A percentile compares a stretch with the other conserved stretches of the same genome.
Conservation (phyloP, 1,139 yeast species). For the Saccharomyces hybrid region DNA sequence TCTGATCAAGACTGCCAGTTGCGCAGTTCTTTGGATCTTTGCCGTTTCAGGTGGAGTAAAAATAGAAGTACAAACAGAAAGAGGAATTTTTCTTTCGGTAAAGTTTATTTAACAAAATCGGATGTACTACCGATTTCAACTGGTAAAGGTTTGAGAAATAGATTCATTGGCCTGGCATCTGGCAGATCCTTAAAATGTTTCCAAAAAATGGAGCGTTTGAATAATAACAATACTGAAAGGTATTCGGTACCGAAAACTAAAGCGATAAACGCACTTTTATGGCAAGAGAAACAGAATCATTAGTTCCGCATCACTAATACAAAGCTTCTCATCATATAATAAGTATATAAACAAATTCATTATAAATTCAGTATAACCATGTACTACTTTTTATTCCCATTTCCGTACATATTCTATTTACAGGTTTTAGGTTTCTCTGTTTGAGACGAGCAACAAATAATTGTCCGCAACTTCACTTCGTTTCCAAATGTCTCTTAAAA, state of each 20-base stretch:
- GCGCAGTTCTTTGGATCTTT: neutral
- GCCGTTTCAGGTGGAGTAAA: neutral
- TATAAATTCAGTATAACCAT: neutral
- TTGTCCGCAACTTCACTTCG: neutral
- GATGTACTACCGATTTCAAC: neutral
- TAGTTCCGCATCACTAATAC: neutral
- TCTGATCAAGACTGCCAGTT: neutral
- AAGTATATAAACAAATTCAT: neutral
- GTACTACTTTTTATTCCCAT: neutral
- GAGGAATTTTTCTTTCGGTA: neutral
- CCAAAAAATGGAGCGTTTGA: neutral
- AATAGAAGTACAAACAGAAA: neutral
- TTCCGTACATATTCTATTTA: slow-evolving; percentile 2
- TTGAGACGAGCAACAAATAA: no score
- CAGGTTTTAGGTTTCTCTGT: neutral
- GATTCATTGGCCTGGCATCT: neutral
- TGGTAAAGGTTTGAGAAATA: neutral
- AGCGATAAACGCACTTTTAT: neutral
- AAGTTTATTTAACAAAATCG: neutral
- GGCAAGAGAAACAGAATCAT: neutral
- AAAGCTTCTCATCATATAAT: neutral
- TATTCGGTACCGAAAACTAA: neutral
- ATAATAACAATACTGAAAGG: neutral
- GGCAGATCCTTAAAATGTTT: neutral
- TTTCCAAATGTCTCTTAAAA: slow-evolving; percentile 38